These are phyloP conservation scores for Ormosia emarginata DNA, from an alignment of 306 rosid species.

Conservation along the genomic window DNA sequence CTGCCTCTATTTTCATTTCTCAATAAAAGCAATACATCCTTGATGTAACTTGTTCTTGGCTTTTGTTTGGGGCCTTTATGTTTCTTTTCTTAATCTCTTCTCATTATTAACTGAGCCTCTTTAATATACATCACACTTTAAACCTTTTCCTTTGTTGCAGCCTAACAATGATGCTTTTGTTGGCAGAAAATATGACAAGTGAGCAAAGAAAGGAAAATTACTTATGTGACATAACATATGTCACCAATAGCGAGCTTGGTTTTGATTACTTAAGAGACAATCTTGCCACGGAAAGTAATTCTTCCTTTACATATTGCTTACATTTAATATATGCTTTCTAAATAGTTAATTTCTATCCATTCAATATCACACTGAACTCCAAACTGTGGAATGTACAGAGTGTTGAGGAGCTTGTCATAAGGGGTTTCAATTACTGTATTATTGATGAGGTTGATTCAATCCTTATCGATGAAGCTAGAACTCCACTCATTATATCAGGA, in stretches of 20 bases:
- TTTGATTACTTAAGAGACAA: constrained; percentile 97
- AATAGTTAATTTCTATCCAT: constrained; percentile 8
- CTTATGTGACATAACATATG: constrained; percentile 88
- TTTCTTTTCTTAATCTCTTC: background rate
- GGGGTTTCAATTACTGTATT: constrained; percentile 82
- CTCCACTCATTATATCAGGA: constrained; percentile 96
- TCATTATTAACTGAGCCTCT: background rate
- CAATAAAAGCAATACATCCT: background rate
- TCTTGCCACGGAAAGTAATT: constrained; percentile 99
- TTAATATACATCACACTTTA: background rate
- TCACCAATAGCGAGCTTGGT: constrained; percentile 97
- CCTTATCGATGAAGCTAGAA: constrained; percentile 98
- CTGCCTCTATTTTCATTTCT: background rate
- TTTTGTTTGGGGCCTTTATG: background rate
- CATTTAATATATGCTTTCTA: constrained; percentile 15
- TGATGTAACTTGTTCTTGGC: background rate
- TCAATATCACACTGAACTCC: constrained; percentile 25
- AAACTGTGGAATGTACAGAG: constrained; percentile 62
- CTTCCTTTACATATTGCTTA: constrained; percentile 48
- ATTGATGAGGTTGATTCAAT: constrained; percentile 99
- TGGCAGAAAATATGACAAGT: constrained; percentile 98
- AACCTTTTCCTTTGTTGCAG: constrained; percentile 1
- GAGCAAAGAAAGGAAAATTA: constrained; percentile 91
- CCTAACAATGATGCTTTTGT: constrained; percentile 28
- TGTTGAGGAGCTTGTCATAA: constrained; percentile 90